Evolutionary conservation across 345 rosid genomes (phyloP).

Genomic region (Salix suchowensis): DNA sequence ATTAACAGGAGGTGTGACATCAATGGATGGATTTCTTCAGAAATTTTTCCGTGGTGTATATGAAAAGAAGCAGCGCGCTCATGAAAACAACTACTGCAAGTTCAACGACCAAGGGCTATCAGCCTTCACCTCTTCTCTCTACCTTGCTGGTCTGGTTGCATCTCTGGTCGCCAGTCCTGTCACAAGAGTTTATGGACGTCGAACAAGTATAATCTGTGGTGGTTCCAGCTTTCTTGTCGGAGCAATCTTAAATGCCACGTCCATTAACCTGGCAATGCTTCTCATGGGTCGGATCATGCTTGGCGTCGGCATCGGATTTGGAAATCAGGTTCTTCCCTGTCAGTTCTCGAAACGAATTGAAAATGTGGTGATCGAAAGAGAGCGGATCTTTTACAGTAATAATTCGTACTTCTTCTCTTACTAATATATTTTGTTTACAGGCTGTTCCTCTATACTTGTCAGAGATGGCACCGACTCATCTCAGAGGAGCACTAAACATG

Average conservation of each 20-base stretch:
- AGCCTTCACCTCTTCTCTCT: constrained; percentile 83
- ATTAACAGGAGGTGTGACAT: constrained; percentile 78
- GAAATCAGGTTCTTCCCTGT: constrained; percentile 55
- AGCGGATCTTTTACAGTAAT: neutral
- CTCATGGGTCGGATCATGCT: constrained; percentile 80
- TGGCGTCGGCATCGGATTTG: constrained; percentile 93
- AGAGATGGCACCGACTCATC: constrained; percentile 93
- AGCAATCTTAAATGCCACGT: constrained; percentile 64
- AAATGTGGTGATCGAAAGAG: neutral
- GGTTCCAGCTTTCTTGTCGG: constrained; percentile 77
- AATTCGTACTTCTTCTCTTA: neutral
- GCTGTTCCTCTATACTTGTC: constrained; percentile 86
- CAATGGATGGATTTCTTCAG: constrained; percentile 73
- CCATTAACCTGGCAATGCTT: constrained; percentile 70
- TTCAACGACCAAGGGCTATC: constrained; percentile 72
- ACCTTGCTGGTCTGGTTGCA: constrained; percentile 82
- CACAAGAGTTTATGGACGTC: constrained; percentile 73
- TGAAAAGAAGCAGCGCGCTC: constrained; percentile 59
- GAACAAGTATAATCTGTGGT: constrained; percentile 75
- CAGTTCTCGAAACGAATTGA: neutral
- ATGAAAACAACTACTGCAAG: constrained; percentile 92
- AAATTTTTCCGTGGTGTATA: constrained; percentile 66
- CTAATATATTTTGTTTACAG: constrained; percentile 21
- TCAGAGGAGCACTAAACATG: constrained; percentile 86
- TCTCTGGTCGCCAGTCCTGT: constrained; percentile 75